Evolutionary conservation across 106 monocot species (phyloP).

Genomic region (Dendrobium officinale): DNA sequence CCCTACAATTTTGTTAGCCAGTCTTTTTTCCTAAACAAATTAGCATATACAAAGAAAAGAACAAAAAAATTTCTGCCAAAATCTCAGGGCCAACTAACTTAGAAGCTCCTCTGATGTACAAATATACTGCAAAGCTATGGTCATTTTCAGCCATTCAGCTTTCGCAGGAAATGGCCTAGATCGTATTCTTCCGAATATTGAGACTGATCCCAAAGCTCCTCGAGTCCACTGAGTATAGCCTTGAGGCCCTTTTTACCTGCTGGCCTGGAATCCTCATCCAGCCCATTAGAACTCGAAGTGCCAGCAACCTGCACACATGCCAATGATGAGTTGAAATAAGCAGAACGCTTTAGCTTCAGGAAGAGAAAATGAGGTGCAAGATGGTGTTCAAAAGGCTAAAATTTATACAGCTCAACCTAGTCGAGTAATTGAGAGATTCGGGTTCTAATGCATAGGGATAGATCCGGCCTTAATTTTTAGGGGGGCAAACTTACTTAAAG

Average conservation of each 20-base stretch:
- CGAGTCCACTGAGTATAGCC: conserved; percentile 66
- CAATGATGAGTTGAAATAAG: background rate
- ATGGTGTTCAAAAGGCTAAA: too few species aligned
- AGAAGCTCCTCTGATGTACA: background rate
- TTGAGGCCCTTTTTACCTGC: conserved; percentile 65
- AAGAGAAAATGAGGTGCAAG: too few species aligned
- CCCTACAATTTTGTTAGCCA: conserved; percentile 28
- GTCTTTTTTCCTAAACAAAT: conserved; percentile 14
- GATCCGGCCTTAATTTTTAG: too few species aligned
- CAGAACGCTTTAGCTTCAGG: background rate
- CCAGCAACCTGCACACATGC: conserved; percentile 25
- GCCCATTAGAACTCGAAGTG: conserved; percentile 17
- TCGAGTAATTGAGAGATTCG: too few species aligned
- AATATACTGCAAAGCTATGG: conserved; percentile 10
- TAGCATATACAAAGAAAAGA: conserved; percentile 14
- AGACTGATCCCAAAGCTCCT: conserved; percentile 89
- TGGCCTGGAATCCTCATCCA: conserved; percentile 26
- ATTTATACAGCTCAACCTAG: too few species aligned
- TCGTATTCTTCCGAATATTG: conserved; percentile 84
- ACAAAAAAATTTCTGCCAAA: conserved; percentile 24
- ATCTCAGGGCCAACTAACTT: conserved; percentile 21
- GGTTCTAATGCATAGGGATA: too few species aligned
- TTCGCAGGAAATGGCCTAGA: conserved; percentile 62
- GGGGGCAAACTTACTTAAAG: too few species aligned
- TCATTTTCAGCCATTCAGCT: conserved; percentile 53